Base-by-base conservation (phyloP, 2,329 filamentous ascomycete genomes). In the Pseudogymnoascus pannorum region DNA sequence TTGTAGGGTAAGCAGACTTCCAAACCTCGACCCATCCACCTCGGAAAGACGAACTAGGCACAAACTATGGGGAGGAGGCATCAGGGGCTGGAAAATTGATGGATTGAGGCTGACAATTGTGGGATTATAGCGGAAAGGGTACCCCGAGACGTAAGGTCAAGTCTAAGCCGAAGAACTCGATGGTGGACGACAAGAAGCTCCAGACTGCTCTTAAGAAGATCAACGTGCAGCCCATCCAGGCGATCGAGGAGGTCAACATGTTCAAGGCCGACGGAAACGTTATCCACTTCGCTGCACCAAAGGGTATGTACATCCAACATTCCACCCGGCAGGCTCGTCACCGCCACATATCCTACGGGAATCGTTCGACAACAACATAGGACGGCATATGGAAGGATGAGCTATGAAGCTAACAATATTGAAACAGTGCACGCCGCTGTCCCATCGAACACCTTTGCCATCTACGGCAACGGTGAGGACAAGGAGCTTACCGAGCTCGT, bases 211-310 rank as follows among this genome's bases (percentile, higher is more conserved):
- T 99, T 70, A 99, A 99, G 90, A 99, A 99, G 89, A 87, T 99
- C 78, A 97, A 97, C 81, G 93, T 96, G 64, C 94, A 99, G 86
- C 94, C 94, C 73, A 97, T 99, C 80, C 92, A 96, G 83, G 91
- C 90, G 69, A 99, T 99, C 73, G 94, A 99, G 87, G 94, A 99
- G 84, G 94, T 99, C 78, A 99, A 99, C 88, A 99, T 99, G 94
- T 99, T 99, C 88, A 99, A 99, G 89, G 89, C 90, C 76, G 94
- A 99, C 77, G 94, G 94, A 78, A 99, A 99, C 79, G 94, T 99
- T 78, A 97, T 99, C 75, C 94, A 99, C 86, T 99, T 99, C 77
- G 89, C 91, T 72, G 91, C 91, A 74, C 94, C 94, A 72, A 97
- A 97, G 85, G 94, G 94, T 97, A 81, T 36, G 61, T 63, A 29